A percentile compares a stretch with the other conserved stretches of the same genome.
These are phyloP conservation scores for Colletotrichum nymphaeae DNA, from an alignment of 2,329 filamentous ascomycete genomes.

Conservation along the genomic window DNA sequence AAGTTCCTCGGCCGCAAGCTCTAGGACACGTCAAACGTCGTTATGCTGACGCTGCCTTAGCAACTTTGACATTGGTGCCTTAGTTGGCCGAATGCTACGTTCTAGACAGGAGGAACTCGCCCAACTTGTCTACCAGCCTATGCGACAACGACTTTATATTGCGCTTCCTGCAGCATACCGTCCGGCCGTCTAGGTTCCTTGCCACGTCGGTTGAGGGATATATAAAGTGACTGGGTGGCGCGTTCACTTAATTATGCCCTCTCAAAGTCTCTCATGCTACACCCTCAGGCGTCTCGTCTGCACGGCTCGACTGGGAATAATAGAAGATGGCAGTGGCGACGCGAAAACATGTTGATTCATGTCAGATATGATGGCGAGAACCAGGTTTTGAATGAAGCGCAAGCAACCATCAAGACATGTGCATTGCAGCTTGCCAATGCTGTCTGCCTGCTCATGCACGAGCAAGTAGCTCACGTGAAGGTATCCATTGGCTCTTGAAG, in stretches of 20 bases:
- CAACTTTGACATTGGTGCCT: neutral
- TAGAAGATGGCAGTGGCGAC: neutral
- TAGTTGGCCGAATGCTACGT: slow-evolving; percentile 3
- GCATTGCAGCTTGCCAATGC: slow-evolving; percentile 3
- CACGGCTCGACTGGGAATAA: neutral
- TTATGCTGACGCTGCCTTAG: neutral
- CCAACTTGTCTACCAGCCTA: neutral
- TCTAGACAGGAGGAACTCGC: neutral
- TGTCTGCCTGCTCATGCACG: slow-evolving; percentile 4
- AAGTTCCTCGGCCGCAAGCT: no score
- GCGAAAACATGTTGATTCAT: neutral
- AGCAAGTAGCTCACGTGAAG: neutral
- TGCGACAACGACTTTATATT: neutral
- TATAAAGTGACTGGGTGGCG: neutral
- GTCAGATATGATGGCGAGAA: slow-evolving; percentile 17
- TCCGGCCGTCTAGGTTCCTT: neutral
- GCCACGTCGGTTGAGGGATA: neutral
- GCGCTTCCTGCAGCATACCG: neutral
- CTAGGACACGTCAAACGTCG: neutral
- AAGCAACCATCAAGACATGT: slow-evolving; percentile 1
- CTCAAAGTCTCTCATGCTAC: slow-evolving; percentile 16
- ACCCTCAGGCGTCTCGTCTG: neutral
- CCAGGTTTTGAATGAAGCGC: neutral
- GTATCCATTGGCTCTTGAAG: slow-evolving; percentile 21
- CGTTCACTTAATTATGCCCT: neutral